Evolutionary conservation across 495 filamentous ascomycete genomes (phyloP).

Genomic region (Hypomontagnella monticulosa): DNA sequence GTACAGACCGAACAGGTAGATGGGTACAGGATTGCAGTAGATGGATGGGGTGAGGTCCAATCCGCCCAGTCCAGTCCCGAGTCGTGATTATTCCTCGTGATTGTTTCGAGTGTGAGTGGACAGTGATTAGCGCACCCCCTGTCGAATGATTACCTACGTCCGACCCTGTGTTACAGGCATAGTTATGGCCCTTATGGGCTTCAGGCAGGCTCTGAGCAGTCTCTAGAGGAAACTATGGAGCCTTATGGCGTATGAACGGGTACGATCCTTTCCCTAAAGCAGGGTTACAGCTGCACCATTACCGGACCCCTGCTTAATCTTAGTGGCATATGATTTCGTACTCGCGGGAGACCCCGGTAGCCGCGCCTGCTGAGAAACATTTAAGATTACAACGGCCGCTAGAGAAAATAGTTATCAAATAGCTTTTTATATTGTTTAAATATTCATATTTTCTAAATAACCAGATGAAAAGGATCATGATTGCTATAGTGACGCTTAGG

Average conservation of each 20-base stretch:
- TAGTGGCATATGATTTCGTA: constrained; percentile 11
- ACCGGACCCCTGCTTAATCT: constrained; percentile 6
- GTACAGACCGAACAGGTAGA: neutral
- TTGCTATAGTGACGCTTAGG: neutral
- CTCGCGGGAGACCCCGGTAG: constrained; percentile 5
- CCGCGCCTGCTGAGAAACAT: constrained; percentile 28
- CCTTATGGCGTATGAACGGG: constrained; percentile 25
- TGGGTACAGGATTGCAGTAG: neutral
- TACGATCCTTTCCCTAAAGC: constrained; percentile 24
- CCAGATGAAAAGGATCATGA: neutral
- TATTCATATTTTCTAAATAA: neutral
- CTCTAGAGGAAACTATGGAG: constrained; percentile 15
- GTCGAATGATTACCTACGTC: constrained; percentile 23
- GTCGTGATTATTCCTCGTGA: constrained; percentile 43
- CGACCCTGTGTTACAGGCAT: constrained; percentile 1
- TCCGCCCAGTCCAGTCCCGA: constrained; percentile 28
- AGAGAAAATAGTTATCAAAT: constrained; percentile 2
- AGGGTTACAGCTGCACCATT: constrained; percentile 14
- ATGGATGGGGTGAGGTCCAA: constrained; percentile 25
- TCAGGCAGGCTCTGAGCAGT: constrained; percentile 7
- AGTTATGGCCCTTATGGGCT: constrained; percentile 14
- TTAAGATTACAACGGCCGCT: constrained; percentile 10
- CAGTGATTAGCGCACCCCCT: constrained; percentile 31
- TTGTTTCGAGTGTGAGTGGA: constrained; percentile 43
- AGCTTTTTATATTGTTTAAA: neutral